These are phyloP conservation scores for Heterobasidion annosum DNA, from an alignment of 1,284 basidiomycete genomes.

Conservation along the genomic window DNA sequence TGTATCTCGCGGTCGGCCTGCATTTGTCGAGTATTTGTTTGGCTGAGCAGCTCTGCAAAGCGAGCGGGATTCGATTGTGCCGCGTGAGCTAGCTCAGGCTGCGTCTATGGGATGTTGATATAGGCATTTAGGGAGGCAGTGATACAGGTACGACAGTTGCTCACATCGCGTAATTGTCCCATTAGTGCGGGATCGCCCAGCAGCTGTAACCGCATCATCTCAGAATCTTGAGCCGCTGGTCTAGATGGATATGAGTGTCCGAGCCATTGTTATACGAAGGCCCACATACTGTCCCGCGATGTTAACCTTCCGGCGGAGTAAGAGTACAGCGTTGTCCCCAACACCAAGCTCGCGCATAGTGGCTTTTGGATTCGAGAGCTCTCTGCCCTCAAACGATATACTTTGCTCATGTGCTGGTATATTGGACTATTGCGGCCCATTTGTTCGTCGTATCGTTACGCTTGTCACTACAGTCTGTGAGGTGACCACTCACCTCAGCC, in stretches of 20 bases:
- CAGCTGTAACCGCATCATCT: constrained; percentile 85
- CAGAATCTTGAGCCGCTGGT: constrained; percentile 68
- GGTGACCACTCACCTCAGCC: constrained; percentile 60
- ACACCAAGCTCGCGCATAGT: constrained; percentile 63
- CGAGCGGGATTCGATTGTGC: constrained; percentile 57
- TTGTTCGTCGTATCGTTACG: too few relatives aligned
- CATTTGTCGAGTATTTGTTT: constrained; percentile 50
- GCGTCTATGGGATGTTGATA: constrained; percentile 34
- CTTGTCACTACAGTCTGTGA: too few relatives aligned
- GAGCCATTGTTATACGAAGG: neutral
- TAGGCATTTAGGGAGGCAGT: neutral
- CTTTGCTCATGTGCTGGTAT: constrained; percentile 64
- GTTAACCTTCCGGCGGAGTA: constrained; percentile 53
- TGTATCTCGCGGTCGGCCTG: constrained; percentile 57
- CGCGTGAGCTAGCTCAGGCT: constrained; percentile 76
- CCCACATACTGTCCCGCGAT: constrained; percentile 51
- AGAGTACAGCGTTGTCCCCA: constrained; percentile 51
- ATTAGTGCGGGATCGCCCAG: constrained; percentile 79
- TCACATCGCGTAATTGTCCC: constrained; percentile 64
- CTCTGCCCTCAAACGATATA: constrained; percentile 55
- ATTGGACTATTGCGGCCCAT: constrained; percentile 37
- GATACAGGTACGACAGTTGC: constrained; percentile 1
- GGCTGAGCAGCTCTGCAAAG: constrained; percentile 68
- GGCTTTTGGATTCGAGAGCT: constrained; percentile 52
- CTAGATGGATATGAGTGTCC: constrained; percentile 20